Base-by-base conservation (phyloP, 306 rosid genomes). In the Lithocarpus polystachyus region DNA sequence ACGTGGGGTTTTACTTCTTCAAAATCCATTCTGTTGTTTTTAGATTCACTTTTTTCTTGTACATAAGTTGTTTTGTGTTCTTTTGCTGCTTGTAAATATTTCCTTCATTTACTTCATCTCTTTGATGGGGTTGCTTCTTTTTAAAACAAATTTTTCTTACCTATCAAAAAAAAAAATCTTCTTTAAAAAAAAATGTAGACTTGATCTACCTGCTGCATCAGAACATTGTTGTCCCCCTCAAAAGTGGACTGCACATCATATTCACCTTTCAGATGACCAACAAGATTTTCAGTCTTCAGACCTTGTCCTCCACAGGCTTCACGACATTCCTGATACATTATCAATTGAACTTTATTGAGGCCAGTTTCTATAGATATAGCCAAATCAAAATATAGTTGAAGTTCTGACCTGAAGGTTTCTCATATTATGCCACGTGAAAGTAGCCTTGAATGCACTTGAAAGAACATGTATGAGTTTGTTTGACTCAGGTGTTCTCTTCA, bases 261-360 rank as follows among this genome's bases (percentile, higher is more conserved):
- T 82, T 95, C 99, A 82, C 87, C 82, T 85, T 84, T 92, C 62
- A 92, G 74, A 43, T 80, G 89, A 83, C 99, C 98, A 29, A 95
- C 72, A 75, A 89, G 97, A 79, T 92, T 95, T 82, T 95, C 99
- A 71, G 97, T 81, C 91, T 95, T 95, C 57, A 81, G 1, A 6
- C 99, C 99, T 79, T 95, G 99, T 75, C 98, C 98, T 77, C 98
- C 99, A 67, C 94, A 89, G 9, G 99, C 99, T 90, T 91, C 97
- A 65, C 98, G 99, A 65, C 97, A 95, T 88, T 95, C 99, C 99
- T 95, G 82, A 73, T 73, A 64, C 59, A 80, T 54, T 65, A 75
- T 75, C 26, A 70, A 75, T 20, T 56, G 35, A 74, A 80, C 45
- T 74, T 80, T 24, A 70, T 75, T 57, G 51, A 78, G 31, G 73